These are phyloP conservation scores for Climacium dendroides DNA, from an alignment of 225 moss, liverwort and hornwort species.

Conservation along the genomic window DNA sequence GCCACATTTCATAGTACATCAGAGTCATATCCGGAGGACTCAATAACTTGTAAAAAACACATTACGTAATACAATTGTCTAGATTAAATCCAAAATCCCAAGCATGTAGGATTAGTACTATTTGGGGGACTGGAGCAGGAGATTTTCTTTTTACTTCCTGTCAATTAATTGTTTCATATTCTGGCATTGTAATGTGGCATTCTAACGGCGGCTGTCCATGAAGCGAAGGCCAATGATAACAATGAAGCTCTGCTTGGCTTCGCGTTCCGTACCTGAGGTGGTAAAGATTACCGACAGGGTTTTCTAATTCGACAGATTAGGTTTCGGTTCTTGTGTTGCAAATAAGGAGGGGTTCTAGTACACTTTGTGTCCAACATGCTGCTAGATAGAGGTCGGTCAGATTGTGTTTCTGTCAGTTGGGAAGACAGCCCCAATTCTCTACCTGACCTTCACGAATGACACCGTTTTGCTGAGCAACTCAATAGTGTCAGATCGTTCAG, in stretches of 20 bases:
- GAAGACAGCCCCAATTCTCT: not conserved
- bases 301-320: not conserved
- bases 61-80: not conserved
- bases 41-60: not conserved
- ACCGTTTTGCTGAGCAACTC: constrained; percentile 15
- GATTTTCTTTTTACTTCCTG: not conserved
- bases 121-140: not conserved
- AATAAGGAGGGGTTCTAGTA: not conserved
- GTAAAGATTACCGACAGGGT: not conserved
- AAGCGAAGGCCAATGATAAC: not conserved
- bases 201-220: not conserved
- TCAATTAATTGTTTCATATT: too few species aligned
- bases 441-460: not conserved
- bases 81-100: not conserved
- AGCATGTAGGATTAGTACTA: not conserved
- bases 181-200: not conserved
- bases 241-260: not conserved
- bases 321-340: not conserved
- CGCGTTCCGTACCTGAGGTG: not conserved
- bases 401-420: not conserved
- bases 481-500: not conserved
- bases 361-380: not conserved
- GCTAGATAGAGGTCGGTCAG: not conserved
- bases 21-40: not conserved
- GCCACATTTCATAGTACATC: not conserved